Evolutionary conservation across 1,139 yeast species (phyloP).

Genomic region (Geotrichum phurueaensis): DNA sequence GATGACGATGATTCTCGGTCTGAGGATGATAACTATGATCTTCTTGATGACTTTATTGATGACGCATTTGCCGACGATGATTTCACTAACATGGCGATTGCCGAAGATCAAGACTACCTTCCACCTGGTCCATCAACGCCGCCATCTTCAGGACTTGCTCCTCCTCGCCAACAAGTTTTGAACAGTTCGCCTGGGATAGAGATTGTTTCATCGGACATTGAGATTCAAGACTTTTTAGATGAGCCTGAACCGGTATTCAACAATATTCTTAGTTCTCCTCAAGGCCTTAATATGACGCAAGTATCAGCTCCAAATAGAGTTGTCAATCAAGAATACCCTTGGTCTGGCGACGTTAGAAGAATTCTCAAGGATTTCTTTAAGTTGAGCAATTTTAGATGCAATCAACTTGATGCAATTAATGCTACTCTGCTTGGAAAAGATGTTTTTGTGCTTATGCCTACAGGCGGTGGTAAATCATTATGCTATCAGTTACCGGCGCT

Average conservation of each 20-base stretch:
- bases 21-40: not conserved
- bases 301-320: not conserved
- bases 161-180: not conserved
- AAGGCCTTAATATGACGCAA: slow-evolving; percentile 11
- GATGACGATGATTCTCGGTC: not conserved
- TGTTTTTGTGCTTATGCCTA: slow-evolving; percentile 95
- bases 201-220: slow-evolving; percentile 10
- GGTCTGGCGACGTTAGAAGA: slow-evolving; percentile 61
- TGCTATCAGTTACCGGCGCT: slow-evolving; percentile 95
- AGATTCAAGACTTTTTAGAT: not conserved
- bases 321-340: slow-evolving; percentile 36
- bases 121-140: not conserved
- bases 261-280: slow-evolving; percentile 15
- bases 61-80: not conserved
- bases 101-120: not conserved
- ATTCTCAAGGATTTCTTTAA: slow-evolving; percentile 59
- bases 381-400: slow-evolving; percentile 63
- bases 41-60: not conserved
- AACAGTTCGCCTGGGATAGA: slow-evolving; percentile 9
- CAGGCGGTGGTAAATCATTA: slow-evolving; percentile 97
- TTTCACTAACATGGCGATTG: not conserved
- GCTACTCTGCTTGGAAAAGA: slow-evolving; percentile 81
- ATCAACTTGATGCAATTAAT: slow-evolving; percentile 82
- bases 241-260: not conserved
- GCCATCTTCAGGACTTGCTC: not conserved